phyloP scores from a whole-genome alignment of 495 filamentous ascomycete species.

The Tirmania nivea region DNA sequence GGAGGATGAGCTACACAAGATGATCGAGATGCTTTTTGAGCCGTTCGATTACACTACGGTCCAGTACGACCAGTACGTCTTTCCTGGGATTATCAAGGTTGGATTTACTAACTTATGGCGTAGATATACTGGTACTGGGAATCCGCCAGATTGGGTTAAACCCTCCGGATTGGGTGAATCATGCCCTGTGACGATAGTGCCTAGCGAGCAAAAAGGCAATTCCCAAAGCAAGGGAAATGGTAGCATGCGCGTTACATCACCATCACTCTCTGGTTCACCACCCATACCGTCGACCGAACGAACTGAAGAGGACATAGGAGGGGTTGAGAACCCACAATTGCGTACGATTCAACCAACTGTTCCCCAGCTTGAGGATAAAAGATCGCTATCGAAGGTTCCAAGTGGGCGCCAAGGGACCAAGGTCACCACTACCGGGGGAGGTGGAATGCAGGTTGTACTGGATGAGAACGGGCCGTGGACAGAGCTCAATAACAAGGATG shows the following conservation, averaged over 20 bases:
- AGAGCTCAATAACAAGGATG: conserved; percentile 19
- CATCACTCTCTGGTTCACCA: conserved; percentile 1
- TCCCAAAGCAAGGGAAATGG: background rate
- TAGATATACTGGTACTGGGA: conserved; percentile 18
- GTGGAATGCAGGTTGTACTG: conserved; percentile 76
- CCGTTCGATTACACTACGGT: conserved; percentile 84
- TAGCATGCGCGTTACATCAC: conserved; percentile 5
- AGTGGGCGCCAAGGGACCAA: conserved; percentile 36
- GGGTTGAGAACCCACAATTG: background rate
- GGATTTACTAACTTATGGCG: conserved; percentile 6
- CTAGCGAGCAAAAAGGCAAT: no score
- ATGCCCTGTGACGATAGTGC: no score
- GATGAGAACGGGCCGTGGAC: conserved; percentile 78
- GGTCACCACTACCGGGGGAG: conserved; percentile 35
- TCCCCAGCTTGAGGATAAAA: background rate
- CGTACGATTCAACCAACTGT: background rate
- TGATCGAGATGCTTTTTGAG: conserved; percentile 87
- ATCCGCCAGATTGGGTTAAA: conserved; percentile 10
- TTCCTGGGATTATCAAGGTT: background rate
- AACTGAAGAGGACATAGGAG: background rate
- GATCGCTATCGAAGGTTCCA: background rate
- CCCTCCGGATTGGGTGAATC: conserved; percentile 1
- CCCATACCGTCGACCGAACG: background rate
- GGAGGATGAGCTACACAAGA: conserved; percentile 78
- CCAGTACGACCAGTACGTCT: conserved; percentile 38